Conservation (phyloP, 169 alveolate species). For the Neospora caninum region DNA sequence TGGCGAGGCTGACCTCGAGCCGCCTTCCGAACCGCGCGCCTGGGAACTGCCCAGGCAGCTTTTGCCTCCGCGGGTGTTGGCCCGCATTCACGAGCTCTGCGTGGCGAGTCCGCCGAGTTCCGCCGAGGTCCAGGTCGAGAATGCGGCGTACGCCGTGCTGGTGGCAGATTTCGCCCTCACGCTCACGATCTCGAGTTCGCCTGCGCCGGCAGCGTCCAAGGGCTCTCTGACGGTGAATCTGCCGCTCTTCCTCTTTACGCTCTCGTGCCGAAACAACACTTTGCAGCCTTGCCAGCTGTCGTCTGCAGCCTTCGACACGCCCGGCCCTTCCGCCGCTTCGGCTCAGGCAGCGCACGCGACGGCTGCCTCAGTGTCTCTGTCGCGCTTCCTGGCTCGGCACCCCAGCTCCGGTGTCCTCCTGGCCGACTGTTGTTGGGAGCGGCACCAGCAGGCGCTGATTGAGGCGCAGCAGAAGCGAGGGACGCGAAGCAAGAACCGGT, state of each 20-base stretch:
- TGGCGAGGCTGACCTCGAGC: background rate
- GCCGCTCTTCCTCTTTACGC: conserved; percentile 11
- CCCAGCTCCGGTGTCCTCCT: background rate
- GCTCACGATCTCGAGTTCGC: background rate
- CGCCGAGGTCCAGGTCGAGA: conserved; percentile 28
- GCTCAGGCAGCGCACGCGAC: background rate
- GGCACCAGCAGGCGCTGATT: background rate
- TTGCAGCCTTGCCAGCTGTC: conserved; percentile 28
- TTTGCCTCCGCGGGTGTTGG: background rate
- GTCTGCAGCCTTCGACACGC: background rate
- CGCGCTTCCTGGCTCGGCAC: background rate
- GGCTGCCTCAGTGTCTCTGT: background rate
- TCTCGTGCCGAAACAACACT: conserved; percentile 37
- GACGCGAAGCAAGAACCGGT: background rate
- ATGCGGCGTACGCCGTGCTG: conserved; percentile 20
- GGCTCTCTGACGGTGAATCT: background rate
- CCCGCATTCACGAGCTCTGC: conserved; percentile 13
- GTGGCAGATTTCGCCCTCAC: background rate
- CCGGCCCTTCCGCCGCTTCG: background rate
- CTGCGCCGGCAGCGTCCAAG: background rate
- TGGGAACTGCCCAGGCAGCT: background rate
- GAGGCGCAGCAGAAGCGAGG: background rate
- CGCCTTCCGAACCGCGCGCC: background rate
- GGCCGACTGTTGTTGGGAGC: conserved; percentile 27
- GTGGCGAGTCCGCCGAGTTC: background rate